Conservation (phyloP, 2,329 filamentous ascomycete genomes). For the Aspergillus pseudoglaucus region DNA sequence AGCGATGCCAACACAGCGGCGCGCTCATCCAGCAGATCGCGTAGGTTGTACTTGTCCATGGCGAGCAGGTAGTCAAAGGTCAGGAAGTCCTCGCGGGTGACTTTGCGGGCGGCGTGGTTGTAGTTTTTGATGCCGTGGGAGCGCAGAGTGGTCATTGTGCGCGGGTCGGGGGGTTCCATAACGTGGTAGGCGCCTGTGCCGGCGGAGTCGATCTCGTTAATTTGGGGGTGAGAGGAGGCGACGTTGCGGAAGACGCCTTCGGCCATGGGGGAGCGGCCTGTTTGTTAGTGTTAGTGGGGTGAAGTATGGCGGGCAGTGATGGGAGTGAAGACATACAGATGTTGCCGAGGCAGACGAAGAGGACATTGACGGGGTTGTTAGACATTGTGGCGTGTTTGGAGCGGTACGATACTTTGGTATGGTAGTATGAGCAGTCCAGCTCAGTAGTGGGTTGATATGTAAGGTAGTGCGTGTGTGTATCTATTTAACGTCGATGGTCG, state of each 20-base stretch:
- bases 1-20: conserved; percentile 45
- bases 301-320: conserved; percentile 1
- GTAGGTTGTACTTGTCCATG: conserved; percentile 82
- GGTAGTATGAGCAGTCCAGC: not conserved
- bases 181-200: conserved; percentile 86
- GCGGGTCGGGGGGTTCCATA: conserved; percentile 67
- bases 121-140: conserved; percentile 72
- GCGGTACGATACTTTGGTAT: no score
- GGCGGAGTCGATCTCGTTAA: conserved; percentile 73
- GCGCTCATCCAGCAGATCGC: conserved; percentile 58
- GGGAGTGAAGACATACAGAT: conserved; percentile 56
- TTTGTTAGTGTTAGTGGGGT: conserved; percentile 3
- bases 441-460: no score
- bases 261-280: conserved; percentile 79
- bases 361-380: conserved; percentile 54
- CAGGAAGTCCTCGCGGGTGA: conserved; percentile 66
- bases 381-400: conserved; percentile 14
- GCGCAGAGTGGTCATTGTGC: conserved; percentile 73
- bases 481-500: no score
- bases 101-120: conserved; percentile 67
- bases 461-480: no score
- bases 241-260: conserved; percentile 83
- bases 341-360: conserved; percentile 96
- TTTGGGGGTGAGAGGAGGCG: conserved; percentile 50
- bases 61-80: conserved; percentile 89